These are phyloP conservation scores for Fusarium albosuccineum DNA, from an alignment of 2,329 filamentous ascomycete species.

Conservation along the genomic window DNA sequence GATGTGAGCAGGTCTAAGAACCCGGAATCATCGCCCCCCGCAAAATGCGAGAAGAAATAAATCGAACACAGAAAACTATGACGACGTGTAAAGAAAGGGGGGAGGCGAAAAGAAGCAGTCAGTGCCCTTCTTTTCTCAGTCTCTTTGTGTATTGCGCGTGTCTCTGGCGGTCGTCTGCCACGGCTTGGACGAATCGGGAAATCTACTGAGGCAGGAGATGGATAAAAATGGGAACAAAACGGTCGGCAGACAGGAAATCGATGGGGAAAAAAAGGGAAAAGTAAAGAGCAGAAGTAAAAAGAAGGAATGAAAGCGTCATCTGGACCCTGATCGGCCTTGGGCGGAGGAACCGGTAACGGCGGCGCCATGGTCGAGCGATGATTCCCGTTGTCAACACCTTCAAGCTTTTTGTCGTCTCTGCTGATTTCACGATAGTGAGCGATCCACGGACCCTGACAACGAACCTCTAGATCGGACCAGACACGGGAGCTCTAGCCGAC, in stretches of 20 bases:
- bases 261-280: background rate
- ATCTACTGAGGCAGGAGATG: background rate
- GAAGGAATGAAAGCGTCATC: conserved; percentile 1
- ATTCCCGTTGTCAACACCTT: background rate
- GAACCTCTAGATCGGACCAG: conserved; percentile 45
- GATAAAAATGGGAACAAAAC: too few relatives aligned
- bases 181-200: conserved; percentile 3
- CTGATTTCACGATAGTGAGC: conserved; percentile 21
- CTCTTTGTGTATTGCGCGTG: too few relatives aligned
- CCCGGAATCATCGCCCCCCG: conserved; percentile 7
- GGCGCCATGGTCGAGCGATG: conserved; percentile 8
- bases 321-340: conserved; percentile 27
- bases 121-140: too few relatives aligned
- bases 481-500: conserved; percentile 36
- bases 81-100: background rate
- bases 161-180: background rate
- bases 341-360: conserved; percentile 16
- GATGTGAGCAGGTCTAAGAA: conserved; percentile 20
- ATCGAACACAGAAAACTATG: background rate
- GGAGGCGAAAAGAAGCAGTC: background rate
- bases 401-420: background rate
- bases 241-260: background rate
- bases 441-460: conserved; percentile 42
- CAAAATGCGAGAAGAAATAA: background rate
- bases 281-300: background rate